Evolutionary conservation across 768 basidiomycete species (phyloP), one percentile per base, ranked within the genome.

Genomic region (Russula sp.): DNA sequence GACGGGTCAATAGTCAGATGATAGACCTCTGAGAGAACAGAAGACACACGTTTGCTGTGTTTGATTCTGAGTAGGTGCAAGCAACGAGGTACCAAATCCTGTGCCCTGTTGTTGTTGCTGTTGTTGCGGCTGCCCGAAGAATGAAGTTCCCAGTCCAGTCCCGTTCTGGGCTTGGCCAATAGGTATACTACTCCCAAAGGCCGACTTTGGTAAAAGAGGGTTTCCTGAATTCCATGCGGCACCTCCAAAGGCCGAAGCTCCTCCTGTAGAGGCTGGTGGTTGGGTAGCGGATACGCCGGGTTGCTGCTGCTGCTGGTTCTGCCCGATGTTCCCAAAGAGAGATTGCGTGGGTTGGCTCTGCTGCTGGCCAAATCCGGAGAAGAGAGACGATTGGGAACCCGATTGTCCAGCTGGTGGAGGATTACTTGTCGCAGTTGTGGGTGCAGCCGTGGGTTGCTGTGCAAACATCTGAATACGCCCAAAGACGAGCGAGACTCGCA

Each of bases 321-420:
- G 68, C 13, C 60, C 61, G 35, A 45, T 20, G 49, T 64, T 61
- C 1, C 70, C 70, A 59, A 72, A 73, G 14, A 73, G 59, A 45
- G 70, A 66, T 9, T 52, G 69, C 7, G 70, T 41, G 18, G 69
- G 67, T 62, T 72, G 73, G 11, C 49, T 43, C 59, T 73, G 73
- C 42, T 69, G 69, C 39, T 70, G 67, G 38, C 46, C 46, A 32
- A 60, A 60, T 7, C 52, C 46, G 22, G 59, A 48, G 46, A 60
- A 60, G 38, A 55, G 57, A 66, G 70, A 53, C 64, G 68, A 22
- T 59, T 53, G 62, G 3, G 50, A 11, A 0, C 25, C 36, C 3
- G 45, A 14, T 20, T 53, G 42, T 36, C 52, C 25, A 29, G 25
- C 52, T 42, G 52, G 48, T 22, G 43, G 59, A 34, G 43, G 5